A percentile compares a stretch with the other conserved stretches of the same genome.
Conservation (phyloP, 805 yeast species). For the Alloascoidea hylecoeti region DNA sequence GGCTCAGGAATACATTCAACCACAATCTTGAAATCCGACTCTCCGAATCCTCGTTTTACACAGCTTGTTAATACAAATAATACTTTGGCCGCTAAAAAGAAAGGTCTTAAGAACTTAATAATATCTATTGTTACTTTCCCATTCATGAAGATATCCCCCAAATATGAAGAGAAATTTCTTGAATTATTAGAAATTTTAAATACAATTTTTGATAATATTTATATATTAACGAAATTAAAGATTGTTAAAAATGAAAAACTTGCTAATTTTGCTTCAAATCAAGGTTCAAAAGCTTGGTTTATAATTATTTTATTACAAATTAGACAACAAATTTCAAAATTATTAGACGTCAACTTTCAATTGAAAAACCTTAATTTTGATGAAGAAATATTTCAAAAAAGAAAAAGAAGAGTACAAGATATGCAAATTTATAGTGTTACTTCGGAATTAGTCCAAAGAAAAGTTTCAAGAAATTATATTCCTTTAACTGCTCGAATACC, state of each 20-base stretch:
- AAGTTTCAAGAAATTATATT: not conserved
- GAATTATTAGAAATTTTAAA: not conserved
- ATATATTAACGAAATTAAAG: not conserved
- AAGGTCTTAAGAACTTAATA: not conserved
- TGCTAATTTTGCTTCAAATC: not conserved
- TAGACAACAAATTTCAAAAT: constrained; percentile 1
- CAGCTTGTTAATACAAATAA: no score
- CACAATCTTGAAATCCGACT: no score
- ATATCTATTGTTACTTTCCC: not conserved
- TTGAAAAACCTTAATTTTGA: not conserved
- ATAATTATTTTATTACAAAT: not conserved
- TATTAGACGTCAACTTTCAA: not conserved
- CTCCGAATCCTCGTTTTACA: no score
- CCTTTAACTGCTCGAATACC: not conserved
- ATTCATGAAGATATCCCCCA: not conserved
- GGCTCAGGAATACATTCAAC: no score
- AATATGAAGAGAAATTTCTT: not conserved
- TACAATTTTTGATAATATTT: not conserved
- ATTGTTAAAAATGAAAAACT: not conserved
- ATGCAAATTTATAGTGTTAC: not conserved
- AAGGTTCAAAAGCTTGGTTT: not conserved
- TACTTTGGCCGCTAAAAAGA: no score
- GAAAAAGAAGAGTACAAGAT: not conserved
- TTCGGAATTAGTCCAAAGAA: not conserved
- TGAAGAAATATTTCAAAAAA: not conserved